These are phyloP conservation scores for Cutaneotrichosporon sp. DNA, from an alignment of 1,284 basidiomycete species.

Conservation along the genomic window DNA sequence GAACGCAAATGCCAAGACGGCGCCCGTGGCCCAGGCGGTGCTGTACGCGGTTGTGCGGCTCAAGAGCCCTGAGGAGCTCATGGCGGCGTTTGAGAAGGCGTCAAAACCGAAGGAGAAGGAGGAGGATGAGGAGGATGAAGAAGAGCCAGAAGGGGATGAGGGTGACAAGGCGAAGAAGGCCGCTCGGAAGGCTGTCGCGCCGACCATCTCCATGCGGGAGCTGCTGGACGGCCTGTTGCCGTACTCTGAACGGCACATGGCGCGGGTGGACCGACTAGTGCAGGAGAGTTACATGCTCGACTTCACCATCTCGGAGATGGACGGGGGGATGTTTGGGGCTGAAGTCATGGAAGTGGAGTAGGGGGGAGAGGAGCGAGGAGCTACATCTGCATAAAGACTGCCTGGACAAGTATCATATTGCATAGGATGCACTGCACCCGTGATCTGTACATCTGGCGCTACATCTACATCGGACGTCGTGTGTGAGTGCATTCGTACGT, in stretches of 20 bases:
- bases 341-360: slow-evolving; percentile 42
- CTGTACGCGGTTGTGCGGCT: slow-evolving; percentile 76
- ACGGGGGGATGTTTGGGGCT: slow-evolving; percentile 52
- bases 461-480: too few species aligned
- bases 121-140: slow-evolving; percentile 42
- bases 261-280: slow-evolving; percentile 75
- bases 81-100: slow-evolving; percentile 59
- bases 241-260: slow-evolving; percentile 88
- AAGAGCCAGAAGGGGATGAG: slow-evolving; percentile 26
- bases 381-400: not conserved
- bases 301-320: slow-evolving; percentile 88
- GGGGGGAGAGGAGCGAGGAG: not conserved
- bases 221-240: slow-evolving; percentile 80
- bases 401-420: not conserved
- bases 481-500: too few species aligned
- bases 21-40: slow-evolving; percentile 77
- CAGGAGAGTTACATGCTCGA: slow-evolving; percentile 93
- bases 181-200: slow-evolving; percentile 12
- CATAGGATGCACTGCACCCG: not conserved
- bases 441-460: too few species aligned
- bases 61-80: slow-evolving; percentile 65
- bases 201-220: slow-evolving; percentile 56
- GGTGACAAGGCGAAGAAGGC: slow-evolving; percentile 19
- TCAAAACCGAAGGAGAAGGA: slow-evolving; percentile 27
- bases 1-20: slow-evolving; percentile 86